A percentile compares a stretch with the other conserved stretches of the same genome.
Evolutionary conservation across 768 basidiomycete species (phyloP).

Genomic region (Cyathus striatus): DNA sequence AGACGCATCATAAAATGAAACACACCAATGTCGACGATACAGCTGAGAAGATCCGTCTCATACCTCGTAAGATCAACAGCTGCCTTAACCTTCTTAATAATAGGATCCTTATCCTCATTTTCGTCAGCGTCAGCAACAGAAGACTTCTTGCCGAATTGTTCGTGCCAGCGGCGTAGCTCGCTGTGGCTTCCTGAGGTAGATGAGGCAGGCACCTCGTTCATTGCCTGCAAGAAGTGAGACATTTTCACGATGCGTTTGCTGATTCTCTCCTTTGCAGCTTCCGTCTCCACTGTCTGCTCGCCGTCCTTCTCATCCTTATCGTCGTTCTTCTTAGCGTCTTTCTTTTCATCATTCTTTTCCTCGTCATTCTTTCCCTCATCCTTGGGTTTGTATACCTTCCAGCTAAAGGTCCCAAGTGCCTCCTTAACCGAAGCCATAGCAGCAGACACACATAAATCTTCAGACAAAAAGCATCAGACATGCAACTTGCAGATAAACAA

Average conservation of each 20-base stretch:
- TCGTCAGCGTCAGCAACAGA: too few species aligned
- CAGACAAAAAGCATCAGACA: too few species aligned
- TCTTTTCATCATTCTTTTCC: background rate
- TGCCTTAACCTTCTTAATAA: constrained; percentile 6
- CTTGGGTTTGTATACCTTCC: background rate
- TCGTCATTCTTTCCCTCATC: too few species aligned
- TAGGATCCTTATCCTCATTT: too few species aligned
- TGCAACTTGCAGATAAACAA: too few species aligned
- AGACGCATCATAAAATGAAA: too few species aligned
- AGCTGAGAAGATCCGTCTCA: constrained; percentile 7
- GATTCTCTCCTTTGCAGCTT: background rate
- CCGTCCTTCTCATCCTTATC: background rate
- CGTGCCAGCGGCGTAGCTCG: background rate
- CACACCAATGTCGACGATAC: constrained; percentile 9
- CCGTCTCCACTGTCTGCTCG: too few species aligned
- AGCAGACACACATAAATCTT: constrained; percentile 5
- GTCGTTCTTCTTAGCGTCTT: background rate
- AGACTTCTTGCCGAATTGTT: background rate
- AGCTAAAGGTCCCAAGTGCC: constrained; percentile 1
- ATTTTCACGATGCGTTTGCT: background rate
- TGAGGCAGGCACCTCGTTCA: background rate
- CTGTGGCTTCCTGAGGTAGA: background rate
- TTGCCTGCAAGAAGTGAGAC: background rate
- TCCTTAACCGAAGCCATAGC: constrained; percentile 5
- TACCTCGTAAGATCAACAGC: constrained; percentile 4